phyloP scores from a whole-genome alignment of 2,329 filamentous ascomycete genomes.

The Biscogniauxia mediterranea region DNA sequence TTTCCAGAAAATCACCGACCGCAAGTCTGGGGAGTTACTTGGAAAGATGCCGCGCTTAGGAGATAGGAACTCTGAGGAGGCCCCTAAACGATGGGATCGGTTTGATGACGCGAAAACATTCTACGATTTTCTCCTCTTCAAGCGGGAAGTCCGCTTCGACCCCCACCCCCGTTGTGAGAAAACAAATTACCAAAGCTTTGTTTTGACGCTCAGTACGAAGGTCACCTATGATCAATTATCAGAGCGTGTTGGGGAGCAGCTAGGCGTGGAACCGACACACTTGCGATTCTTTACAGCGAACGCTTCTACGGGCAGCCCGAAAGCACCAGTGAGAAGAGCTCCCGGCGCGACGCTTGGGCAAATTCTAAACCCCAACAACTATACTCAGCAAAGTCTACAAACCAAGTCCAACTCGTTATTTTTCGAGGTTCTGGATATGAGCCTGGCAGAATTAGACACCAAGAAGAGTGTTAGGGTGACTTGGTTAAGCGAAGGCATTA shows the following conservation, averaged over 20 bases:
- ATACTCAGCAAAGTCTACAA: constrained; percentile 65
- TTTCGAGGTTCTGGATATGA: constrained; percentile 94
- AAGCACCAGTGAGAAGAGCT: constrained; percentile 72
- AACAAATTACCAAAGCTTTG: constrained; percentile 64
- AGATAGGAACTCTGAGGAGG: constrained; percentile 40
- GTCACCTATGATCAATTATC: constrained; percentile 86
- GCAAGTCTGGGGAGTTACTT: constrained; percentile 40
- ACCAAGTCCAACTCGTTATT: constrained; percentile 78
- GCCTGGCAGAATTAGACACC: constrained; percentile 85
- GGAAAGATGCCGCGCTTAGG: constrained; percentile 39
- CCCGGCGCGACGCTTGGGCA: constrained; percentile 68
- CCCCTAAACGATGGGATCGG: constrained; percentile 45
- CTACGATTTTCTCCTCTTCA: constrained; percentile 91
- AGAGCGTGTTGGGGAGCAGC: constrained; percentile 74
- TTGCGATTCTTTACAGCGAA: constrained; percentile 90
- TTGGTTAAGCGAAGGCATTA: constrained; percentile 85
- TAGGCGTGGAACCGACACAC: constrained; percentile 79
- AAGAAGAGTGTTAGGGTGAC: constrained; percentile 84
- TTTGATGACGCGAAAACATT: constrained; percentile 76
- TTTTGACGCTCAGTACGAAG: constrained; percentile 78
- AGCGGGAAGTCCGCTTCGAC: constrained; percentile 74
- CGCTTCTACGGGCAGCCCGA: constrained; percentile 71
- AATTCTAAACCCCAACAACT: constrained; percentile 75
- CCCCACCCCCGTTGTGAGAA: constrained; percentile 62
- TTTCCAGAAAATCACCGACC: constrained; percentile 69